Percentiles rank a stretch among this genome's conserved stretches.
Evolutionary conservation across 2,329 filamentous ascomycete genomes (phyloP).

Genomic region (Pseudodiploospora longispora): DNA sequence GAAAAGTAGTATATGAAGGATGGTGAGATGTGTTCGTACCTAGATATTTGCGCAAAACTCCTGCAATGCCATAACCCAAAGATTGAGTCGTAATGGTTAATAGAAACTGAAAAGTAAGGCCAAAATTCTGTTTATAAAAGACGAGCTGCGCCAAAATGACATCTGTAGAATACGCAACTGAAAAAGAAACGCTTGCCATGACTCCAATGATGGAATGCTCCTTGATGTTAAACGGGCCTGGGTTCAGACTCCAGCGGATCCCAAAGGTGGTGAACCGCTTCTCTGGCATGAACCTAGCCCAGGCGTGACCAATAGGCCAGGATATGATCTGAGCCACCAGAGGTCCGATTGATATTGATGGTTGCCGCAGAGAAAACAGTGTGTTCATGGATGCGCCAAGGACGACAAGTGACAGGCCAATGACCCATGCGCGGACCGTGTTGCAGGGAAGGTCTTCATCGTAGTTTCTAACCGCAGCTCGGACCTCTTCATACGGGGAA

Average conservation of each 20-base stretch:
- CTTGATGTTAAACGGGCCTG: slow-evolving; percentile 62
- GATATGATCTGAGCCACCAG: slow-evolving; percentile 57
- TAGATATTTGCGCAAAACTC: slow-evolving; percentile 57
- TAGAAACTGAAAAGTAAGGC: slow-evolving; percentile 57
- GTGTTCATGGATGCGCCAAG: slow-evolving; percentile 55
- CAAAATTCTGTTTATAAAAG: slow-evolving; percentile 65
- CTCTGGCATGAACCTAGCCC: slow-evolving; percentile 48
- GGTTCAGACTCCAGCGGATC: slow-evolving; percentile 50
- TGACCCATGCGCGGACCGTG: slow-evolving; percentile 57
- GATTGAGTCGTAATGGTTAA: slow-evolving; percentile 62
- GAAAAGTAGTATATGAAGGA: too few species aligned
- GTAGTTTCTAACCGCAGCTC: slow-evolving; percentile 55
- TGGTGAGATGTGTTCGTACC: slow-evolving; percentile 28
- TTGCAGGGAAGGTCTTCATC: slow-evolving; percentile 60
- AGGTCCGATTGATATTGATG: slow-evolving; percentile 51
- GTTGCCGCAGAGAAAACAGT: slow-evolving; percentile 53
- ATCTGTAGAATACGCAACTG: slow-evolving; percentile 64
- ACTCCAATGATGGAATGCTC: slow-evolving; percentile 62
- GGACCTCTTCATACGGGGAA: slow-evolving; percentile 60
- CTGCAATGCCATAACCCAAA: slow-evolving; percentile 61
- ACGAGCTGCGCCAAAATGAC: slow-evolving; percentile 63
- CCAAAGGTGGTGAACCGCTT: slow-evolving; percentile 45
- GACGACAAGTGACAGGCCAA: slow-evolving; percentile 49
- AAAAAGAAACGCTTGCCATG: slow-evolving; percentile 65
- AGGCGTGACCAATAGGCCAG: slow-evolving; percentile 54